Evolutionary conservation across 306 rosid genomes (phyloP), one percentile per base, ranked within the genome.

Genomic region (Cicer cuneatum): DNA sequence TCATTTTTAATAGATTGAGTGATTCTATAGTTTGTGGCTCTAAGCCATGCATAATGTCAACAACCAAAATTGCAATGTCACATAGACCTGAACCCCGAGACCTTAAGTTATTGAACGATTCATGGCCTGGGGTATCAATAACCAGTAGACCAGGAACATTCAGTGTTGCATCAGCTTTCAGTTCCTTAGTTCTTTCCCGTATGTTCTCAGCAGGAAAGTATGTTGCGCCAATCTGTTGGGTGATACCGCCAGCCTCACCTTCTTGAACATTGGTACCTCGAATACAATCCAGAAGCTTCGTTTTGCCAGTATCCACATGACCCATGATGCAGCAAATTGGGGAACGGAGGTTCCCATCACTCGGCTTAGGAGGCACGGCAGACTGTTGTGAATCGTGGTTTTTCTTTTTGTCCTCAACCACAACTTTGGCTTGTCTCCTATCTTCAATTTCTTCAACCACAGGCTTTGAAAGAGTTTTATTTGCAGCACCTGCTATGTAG

Each of bases 271-370:
- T 92, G 62, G 98, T 94, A 51, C 98, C 92, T 75, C 97, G 88
- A 71, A 94, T 92, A 77, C 93, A 92, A 78, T 94, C 99, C 83
- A 94, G 85, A 45, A 94, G 86, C 84, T 94, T 92, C 52, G 99
- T 94, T 84, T 94, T 94, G 48, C 99, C 99, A 15, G 99, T 85
- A 71, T 94, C 99, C 14, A 94, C 99, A 80, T 95, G 99, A 54
- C 99, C 99, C 99, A 92, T 95, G 76, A 95, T 95, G 82, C 98
- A 92, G 87, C 99, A 95, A 72, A 95, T 95, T 58, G 99, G 99
- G 37, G 98, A 95, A 6, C 98, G 98, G 52, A 95, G 99, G 81
- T 89, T 80, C 29, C 84, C 90, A 66, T 88, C 96, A 84, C 71
- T 60, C 8, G 82, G 78, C 60, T 84, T 84, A 49, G 86, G 38